phyloP scores from a whole-genome alignment of 2,329 filamentous ascomycete genomes.

The Neofusicoccum sp. region DNA sequence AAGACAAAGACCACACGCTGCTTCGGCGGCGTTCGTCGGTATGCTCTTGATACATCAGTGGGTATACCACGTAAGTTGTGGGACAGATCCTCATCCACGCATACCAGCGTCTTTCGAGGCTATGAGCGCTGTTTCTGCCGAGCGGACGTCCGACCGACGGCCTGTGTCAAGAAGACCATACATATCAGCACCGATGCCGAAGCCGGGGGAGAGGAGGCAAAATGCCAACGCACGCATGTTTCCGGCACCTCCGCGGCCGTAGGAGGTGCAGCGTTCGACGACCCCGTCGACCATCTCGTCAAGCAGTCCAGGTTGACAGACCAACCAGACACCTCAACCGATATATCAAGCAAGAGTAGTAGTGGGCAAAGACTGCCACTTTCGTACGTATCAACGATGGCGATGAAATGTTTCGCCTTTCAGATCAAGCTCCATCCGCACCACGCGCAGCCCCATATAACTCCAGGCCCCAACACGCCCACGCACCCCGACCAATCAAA shows the following conservation, averaged over 20 bases:
- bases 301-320: too few relatives aligned
- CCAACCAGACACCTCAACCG: too few relatives aligned
- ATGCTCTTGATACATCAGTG: not conserved
- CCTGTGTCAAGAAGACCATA: not conserved
- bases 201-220: too few relatives aligned
- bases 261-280: constrained; percentile 26
- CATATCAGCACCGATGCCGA: not conserved
- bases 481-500: too few relatives aligned
- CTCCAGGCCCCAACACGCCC: too few relatives aligned
- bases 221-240: constrained; percentile 25
- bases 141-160: constrained; percentile 4
- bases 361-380: too few relatives aligned
- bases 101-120: constrained; percentile 22
- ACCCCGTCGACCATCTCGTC: constrained; percentile 9
- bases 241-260: constrained; percentile 30
- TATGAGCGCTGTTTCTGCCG: constrained; percentile 3
- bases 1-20: constrained; percentile 25
- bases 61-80: not conserved
- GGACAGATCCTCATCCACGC: not conserved
- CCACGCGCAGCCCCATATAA: too few relatives aligned
- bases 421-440: too few relatives aligned
- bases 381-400: too few relatives aligned
- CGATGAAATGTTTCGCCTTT: too few relatives aligned
- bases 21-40: constrained; percentile 20
- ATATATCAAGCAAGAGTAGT: too few relatives aligned